These are phyloP conservation scores for Quillaja saponaria DNA, from an alignment of 306 rosid species.

Conservation along the genomic window DNA sequence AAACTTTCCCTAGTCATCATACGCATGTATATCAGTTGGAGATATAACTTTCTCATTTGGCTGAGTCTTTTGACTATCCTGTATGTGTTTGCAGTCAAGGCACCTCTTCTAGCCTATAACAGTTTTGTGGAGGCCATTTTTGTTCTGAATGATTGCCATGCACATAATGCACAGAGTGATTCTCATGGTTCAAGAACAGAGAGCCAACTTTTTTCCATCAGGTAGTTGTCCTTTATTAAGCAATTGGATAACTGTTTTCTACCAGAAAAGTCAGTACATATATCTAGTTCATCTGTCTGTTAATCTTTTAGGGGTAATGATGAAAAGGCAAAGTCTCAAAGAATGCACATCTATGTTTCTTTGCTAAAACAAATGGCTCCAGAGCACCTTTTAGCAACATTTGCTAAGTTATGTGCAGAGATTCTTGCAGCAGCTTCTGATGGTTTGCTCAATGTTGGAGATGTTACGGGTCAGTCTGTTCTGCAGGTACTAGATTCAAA, in stretches of 20 bases:
- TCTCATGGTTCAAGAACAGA: conserved; percentile 55
- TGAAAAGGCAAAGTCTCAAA: conserved; percentile 70
- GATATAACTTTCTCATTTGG: conserved; percentile 3
- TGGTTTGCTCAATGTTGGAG: conserved; percentile 74
- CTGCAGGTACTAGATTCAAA: conserved; percentile 80
- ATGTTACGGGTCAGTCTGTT: conserved; percentile 73
- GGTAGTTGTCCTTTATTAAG: conserved; percentile 46
- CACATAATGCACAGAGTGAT: conserved; percentile 63
- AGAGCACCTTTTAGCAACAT: conserved; percentile 87
- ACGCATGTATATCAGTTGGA: conserved; percentile 29
- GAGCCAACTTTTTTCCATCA: conserved; percentile 67
- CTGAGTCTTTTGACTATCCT: conserved; percentile 30
- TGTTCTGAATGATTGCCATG: conserved; percentile 75
- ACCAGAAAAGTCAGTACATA: conserved; percentile 14
- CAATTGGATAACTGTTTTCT: conserved; percentile 22
- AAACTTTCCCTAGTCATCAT: conserved; percentile 23
- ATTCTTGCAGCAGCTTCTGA: conserved; percentile 92
- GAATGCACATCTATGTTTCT: conserved; percentile 86
- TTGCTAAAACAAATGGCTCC: conserved; percentile 94
- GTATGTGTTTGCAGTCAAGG: conserved; percentile 61
- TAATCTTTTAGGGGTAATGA: conserved; percentile 82
- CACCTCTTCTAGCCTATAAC: conserved; percentile 88
- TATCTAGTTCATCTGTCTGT: conserved; percentile 19
- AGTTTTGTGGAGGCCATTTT: conserved; percentile 90
- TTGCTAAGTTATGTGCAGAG: conserved; percentile 89